Percentiles rank a stretch among this genome's conserved stretches.
These are phyloP conservation scores for Rhododendron mucronatum DNA, from an alignment of 148 eudicot genomes.

Conservation along the genomic window DNA sequence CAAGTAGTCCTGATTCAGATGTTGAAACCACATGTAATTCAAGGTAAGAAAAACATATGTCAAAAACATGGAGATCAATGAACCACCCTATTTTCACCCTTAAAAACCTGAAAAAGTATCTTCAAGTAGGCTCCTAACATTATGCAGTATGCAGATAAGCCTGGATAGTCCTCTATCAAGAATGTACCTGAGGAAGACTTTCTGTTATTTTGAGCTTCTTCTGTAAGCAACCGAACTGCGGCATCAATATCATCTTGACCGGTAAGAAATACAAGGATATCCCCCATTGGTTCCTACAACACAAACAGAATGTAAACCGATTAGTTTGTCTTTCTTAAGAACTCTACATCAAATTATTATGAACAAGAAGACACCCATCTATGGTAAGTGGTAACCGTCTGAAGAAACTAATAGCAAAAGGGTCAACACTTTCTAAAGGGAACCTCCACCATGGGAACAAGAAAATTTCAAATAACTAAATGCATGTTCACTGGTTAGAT, in stretches of 20 bases:
- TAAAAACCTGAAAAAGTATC: background rate
- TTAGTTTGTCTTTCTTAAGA: background rate
- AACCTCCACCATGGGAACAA: background rate
- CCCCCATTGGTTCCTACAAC: constrained; percentile 74
- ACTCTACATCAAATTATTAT: background rate
- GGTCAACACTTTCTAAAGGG: background rate
- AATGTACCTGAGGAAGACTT: constrained; percentile 55
- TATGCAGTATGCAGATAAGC: background rate
- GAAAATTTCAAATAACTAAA: background rate
- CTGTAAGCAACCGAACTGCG: constrained; percentile 78
- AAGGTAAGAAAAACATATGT: background rate
- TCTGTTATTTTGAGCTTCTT: constrained; percentile 55
- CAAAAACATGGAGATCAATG: background rate
- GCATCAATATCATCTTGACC: constrained; percentile 99
- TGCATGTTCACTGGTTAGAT: background rate
- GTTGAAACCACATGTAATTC: background rate
- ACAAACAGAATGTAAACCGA: background rate
- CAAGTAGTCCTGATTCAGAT: background rate
- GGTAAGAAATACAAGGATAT: constrained; percentile 85
- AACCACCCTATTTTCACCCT: background rate
- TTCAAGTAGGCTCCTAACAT: background rate
- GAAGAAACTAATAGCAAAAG: background rate
- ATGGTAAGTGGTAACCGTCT: background rate
- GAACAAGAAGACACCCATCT: background rate
- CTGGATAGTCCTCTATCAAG: background rate